Percentiles rank a stretch among this genome's conserved stretches.
Conservation (phyloP, 202 grass and related monocot genomes). For the Digitaria exilis region DNA sequence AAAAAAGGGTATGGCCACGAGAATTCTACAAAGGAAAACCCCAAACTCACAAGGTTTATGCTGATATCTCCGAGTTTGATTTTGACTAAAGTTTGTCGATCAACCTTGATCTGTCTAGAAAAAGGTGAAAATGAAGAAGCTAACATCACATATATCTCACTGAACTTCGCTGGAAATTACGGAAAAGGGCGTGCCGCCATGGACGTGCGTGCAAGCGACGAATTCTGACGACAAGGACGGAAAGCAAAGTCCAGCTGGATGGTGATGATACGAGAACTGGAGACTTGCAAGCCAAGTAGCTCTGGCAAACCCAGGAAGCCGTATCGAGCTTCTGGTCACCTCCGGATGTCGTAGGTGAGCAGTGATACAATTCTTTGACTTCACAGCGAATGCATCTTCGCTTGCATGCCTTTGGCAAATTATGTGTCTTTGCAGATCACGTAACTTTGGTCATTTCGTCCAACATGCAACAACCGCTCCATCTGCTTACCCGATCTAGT, state of each 20-base stretch:
- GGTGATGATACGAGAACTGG: neutral
- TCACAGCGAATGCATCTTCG: neutral
- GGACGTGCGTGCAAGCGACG: slow-evolving; percentile 43
- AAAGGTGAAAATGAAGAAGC: slow-evolving; percentile 13
- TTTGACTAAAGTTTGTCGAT: neutral
- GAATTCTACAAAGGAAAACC: neutral
- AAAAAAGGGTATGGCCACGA: too few relatives aligned
- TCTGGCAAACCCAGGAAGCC: neutral
- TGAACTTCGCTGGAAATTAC: slow-evolving; percentile 41
- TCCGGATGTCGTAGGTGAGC: neutral
- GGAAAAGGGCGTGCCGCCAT: neutral
- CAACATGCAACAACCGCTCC: slow-evolving; percentile 39
- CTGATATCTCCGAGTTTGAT: neutral
- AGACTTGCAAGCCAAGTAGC: slow-evolving; percentile 38
- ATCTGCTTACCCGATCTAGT: slow-evolving; percentile 32
- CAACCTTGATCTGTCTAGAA: neutral
- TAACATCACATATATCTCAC: neutral
- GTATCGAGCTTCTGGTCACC: neutral
- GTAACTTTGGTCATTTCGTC: slow-evolving; percentile 1
- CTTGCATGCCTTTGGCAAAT: neutral
- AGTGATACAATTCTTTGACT: slow-evolving; percentile 11
- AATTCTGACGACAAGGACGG: neutral
- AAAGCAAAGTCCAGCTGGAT: neutral
- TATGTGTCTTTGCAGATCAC: neutral
- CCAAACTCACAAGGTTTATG: neutral